Evolutionary conservation across 2,329 filamentous ascomycete species (phyloP), one percentile per base, ranked within the genome.

Genomic region (Botryotinia narcissicola): DNA sequence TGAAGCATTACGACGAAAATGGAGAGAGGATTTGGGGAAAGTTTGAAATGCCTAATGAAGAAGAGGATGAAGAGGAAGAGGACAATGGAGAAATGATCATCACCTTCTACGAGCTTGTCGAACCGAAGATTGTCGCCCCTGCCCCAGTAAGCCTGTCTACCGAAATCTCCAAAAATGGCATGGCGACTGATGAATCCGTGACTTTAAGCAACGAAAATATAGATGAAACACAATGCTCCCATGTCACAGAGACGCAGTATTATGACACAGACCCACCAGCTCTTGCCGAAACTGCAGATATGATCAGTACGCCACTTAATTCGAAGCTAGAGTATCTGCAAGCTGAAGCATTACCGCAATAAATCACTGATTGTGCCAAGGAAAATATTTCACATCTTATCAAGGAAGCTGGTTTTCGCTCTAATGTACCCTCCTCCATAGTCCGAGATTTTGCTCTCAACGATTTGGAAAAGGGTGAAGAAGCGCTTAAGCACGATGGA

Each of bases 21-120:
- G 94, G 93, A 0, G 85, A 92, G 75, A 87, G 93, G 16, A 82
- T 93, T 16, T 97, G 95, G 78, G 90, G 87, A 75, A 92, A 90
- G 73, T 96, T 97, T 76, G 93, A 97, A 78, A 90, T 90, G 77
- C 91, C 91, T 0, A 88, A 88, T 12, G 87, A 90, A 10, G 88
- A 89, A 18, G 89, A 88, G 20, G 87, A 88, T 0, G 83, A 86
- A 22, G 84, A 84, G 16, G 82, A 82, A 4, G 83, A 85, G 69
- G 87, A 91, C 73, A 86, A 91, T 74, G 92, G 92, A 1, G 84
- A 87, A 67, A 86, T 90, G n/a, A 85, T 85, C 10, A 74, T 94
- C 44, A 78, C 81, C 0, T 91, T 92, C 82, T 80, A 81, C 3
- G 90, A 93, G 35, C 84, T 96, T 79, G 86, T 89, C 54, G 90